phyloP scores from a whole-genome alignment of 2,329 filamentous ascomycete genomes.

The Polytolypa hystricis region DNA sequence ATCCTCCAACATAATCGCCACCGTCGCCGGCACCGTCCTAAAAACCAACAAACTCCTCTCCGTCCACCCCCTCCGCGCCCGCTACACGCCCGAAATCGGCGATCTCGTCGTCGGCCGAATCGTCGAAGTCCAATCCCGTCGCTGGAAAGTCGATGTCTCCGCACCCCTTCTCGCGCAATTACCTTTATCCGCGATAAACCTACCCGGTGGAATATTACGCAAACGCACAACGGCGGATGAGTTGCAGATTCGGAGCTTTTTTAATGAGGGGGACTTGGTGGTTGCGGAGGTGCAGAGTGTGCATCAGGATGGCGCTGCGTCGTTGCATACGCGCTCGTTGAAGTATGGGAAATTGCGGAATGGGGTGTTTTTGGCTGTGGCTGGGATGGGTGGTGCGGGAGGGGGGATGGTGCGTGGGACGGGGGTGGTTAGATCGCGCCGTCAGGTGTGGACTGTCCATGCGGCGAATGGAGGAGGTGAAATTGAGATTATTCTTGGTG shows the following conservation, averaged over 20 bases:
- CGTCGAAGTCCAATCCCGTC: conserved; percentile 80
- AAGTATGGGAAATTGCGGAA: conserved; percentile 95
- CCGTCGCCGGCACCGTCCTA: conserved; percentile 78
- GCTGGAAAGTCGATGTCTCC: conserved; percentile 92
- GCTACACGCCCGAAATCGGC: conserved; percentile 92
- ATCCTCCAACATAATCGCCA: conserved; percentile 64
- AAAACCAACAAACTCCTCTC: conserved; percentile 97
- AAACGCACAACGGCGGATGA: conserved; percentile 92
- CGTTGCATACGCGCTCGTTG: conserved; percentile 77
- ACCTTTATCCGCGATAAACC: conserved; percentile 80
- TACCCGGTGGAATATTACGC: conserved; percentile 84
- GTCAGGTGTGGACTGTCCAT: conserved; percentile 74
- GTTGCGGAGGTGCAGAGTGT: conserved; percentile 91
- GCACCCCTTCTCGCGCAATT: conserved; percentile 76
- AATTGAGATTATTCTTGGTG: conserved; percentile 79
- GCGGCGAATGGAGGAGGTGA: conserved; percentile 39
- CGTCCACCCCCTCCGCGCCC: conserved; percentile 76
- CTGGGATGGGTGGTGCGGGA: conserved; percentile 61
- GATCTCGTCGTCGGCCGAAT: conserved; percentile 91
- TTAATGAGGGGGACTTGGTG: conserved; percentile 85
- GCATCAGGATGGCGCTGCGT: conserved; percentile 73
- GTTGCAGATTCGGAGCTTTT: conserved; percentile 94
- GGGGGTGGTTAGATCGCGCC: conserved; percentile 70
- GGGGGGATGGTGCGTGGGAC: conserved; percentile 60
- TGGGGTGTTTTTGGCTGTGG: conserved; percentile 74